These are phyloP conservation scores for Huntiella savannae DNA, from an alignment of 2,329 filamentous ascomycete genomes.

Conservation along the genomic window DNA sequence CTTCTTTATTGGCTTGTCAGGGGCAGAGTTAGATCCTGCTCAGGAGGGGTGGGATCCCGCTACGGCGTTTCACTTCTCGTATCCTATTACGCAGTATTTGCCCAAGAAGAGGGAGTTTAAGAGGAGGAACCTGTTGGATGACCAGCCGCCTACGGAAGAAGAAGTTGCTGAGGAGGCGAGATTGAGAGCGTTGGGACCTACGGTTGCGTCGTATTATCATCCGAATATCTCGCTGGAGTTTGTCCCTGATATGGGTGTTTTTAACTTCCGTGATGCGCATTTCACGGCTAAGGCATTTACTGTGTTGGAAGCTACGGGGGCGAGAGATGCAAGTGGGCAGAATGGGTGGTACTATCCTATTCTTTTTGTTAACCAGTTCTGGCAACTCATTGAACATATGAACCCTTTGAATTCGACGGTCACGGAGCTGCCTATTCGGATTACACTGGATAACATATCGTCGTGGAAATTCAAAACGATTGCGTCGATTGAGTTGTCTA, in stretches of 20 bases:
- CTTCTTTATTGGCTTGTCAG: constrained; percentile 68
- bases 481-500: constrained; percentile 67
- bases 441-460: constrained; percentile 63
- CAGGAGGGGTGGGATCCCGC: constrained; percentile 51
- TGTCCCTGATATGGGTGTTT: constrained; percentile 58
- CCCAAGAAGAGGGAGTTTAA: constrained; percentile 80
- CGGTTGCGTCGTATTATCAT: constrained; percentile 77
- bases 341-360: constrained; percentile 90
- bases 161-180: constrained; percentile 34
- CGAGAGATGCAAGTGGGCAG: constrained; percentile 65
- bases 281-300: constrained; percentile 62
- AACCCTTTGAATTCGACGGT: constrained; percentile 79
- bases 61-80: constrained; percentile 65
- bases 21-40: constrained; percentile 57
- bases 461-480: constrained; percentile 84
- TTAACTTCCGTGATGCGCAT: constrained; percentile 46
- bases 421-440: constrained; percentile 58
- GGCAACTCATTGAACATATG: constrained; percentile 89
- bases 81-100: constrained; percentile 75
- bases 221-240: constrained; percentile 83
- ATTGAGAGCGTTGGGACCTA: constrained; percentile 36
- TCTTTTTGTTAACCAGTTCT: constrained; percentile 87
- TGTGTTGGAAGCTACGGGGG: constrained; percentile 58
- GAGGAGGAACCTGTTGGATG: constrained; percentile 67
- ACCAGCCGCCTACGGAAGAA: constrained; percentile 20